Evolutionary conservation across 208 protist genomes (phyloP).

Genomic region (Leishmania aethiopica): DNA sequence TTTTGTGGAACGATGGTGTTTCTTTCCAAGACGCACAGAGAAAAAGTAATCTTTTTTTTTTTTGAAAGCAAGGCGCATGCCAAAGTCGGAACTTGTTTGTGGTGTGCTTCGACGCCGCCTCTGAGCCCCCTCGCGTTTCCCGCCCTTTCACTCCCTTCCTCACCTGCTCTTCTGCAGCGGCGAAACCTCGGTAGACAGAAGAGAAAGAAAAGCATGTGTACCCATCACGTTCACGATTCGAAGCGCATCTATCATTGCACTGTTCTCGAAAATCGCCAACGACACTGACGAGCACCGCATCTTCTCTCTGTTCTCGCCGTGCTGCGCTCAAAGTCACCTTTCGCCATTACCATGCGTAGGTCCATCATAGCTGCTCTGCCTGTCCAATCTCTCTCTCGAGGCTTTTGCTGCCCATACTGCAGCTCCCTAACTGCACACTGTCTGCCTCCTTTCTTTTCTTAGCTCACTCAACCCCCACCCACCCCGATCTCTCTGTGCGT

Average conservation of each 20-base stretch:
- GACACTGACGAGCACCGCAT: not conserved
- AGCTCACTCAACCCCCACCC: too few relatives aligned
- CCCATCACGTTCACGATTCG: not conserved
- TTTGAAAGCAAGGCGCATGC: not conserved
- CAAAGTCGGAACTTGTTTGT: not conserved
- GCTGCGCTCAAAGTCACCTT: not conserved
- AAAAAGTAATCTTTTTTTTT: too few relatives aligned
- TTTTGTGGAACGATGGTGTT: not conserved
- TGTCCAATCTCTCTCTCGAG: not conserved
- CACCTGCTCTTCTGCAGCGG: not conserved
- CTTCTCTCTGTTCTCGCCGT: not conserved
- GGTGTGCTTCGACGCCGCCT: not conserved
- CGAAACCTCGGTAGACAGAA: conserved; percentile 1
- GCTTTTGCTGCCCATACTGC: not conserved
- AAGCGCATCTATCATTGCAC: not conserved
- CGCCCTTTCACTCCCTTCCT: not conserved
- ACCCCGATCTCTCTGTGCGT: not conserved
- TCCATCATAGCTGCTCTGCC: not conserved
- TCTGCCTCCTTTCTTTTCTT: not conserved
- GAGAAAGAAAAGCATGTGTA: not conserved
- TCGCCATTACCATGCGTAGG: not conserved
- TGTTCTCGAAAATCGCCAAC: not conserved
- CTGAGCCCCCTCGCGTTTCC: not conserved
- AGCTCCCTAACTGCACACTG: not conserved
- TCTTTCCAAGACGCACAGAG: not conserved